phyloP scores from a whole-genome alignment of 805 yeast genomes.

The Candida namnaoensis region DNA sequence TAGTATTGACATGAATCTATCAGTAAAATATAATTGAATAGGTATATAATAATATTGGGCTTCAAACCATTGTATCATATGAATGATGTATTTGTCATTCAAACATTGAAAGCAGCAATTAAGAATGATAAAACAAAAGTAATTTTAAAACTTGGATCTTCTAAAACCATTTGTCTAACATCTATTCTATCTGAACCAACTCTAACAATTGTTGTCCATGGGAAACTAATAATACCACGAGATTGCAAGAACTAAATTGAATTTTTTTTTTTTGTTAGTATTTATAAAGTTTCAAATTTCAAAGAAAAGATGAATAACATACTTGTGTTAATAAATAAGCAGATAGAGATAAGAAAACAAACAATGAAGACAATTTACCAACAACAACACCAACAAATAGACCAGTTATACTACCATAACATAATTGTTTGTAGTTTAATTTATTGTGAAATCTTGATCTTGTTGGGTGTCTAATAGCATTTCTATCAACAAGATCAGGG shows the following conservation, averaged over 20 bases:
- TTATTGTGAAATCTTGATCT: conserved; percentile 29
- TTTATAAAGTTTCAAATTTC: not conserved
- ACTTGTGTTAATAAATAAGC: conserved; percentile 24
- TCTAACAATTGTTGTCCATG: conserved; percentile 26
- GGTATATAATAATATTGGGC: not conserved
- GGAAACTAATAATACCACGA: conserved; percentile 41
- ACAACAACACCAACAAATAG: conserved; percentile 45
- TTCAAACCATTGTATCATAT: no score
- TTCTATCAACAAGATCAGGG: conserved; percentile 2
- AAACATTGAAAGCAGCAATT: conserved; percentile 48
- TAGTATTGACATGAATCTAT: no score
- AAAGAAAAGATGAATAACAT: conserved; percentile 1
- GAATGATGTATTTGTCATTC: no score
- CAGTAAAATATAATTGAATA: not conserved
- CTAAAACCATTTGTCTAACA: conserved; percentile 40
- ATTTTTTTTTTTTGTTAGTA: not conserved
- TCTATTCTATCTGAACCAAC: conserved; percentile 33
- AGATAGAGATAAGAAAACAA: conserved; percentile 42
- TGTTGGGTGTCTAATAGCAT: conserved; percentile 4
- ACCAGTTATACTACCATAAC: conserved; percentile 55
- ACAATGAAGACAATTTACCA: conserved; percentile 48
- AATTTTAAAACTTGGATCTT: conserved; percentile 52
- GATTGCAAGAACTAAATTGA: conserved; percentile 41
- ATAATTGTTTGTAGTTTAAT: conserved; percentile 47
- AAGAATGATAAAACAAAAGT: conserved; percentile 47